Conservation (phyloP, 768 basidiomycete species). For the Heimioporus sp. region DNA sequence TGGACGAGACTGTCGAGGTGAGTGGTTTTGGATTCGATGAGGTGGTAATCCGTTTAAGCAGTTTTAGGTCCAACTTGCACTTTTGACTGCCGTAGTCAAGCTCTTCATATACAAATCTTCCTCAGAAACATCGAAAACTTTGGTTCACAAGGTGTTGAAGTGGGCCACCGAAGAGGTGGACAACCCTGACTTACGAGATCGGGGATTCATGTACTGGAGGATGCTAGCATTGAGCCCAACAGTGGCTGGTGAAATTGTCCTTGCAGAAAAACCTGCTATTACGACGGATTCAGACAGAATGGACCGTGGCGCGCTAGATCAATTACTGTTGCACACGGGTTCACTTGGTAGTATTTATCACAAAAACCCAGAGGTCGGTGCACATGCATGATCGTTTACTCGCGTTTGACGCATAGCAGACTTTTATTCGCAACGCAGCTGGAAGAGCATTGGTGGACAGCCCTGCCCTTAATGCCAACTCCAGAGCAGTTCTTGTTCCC, state of each 20-base stretch:
- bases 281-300: constrained; percentile 98
- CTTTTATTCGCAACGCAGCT: constrained; percentile 88
- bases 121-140: constrained; percentile 80
- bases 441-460: constrained; percentile 84
- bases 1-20: constrained; percentile 94
- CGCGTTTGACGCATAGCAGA: constrained; percentile 43
- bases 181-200: constrained; percentile 94
- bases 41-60: background rate
- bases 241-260: constrained; percentile 85
- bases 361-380: constrained; percentile 87
- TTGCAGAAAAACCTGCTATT: constrained; percentile 92
- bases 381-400: background rate
- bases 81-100: constrained; percentile 93
- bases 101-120: constrained; percentile 88
- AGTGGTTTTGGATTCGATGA: constrained; percentile 15
- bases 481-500: constrained; percentile 68
- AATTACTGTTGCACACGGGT: constrained; percentile 89
- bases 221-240: constrained; percentile 90
- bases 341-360: constrained; percentile 96
- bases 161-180: constrained; percentile 98
- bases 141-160: constrained; percentile 94
- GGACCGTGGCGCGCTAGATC: constrained; percentile 95
- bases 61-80: constrained; percentile 86
- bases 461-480: constrained; percentile 83
- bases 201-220: constrained; percentile 99